Conservation (phyloP, 495 filamentous ascomycete genomes). For the Tetracladium marchalianum region DNA sequence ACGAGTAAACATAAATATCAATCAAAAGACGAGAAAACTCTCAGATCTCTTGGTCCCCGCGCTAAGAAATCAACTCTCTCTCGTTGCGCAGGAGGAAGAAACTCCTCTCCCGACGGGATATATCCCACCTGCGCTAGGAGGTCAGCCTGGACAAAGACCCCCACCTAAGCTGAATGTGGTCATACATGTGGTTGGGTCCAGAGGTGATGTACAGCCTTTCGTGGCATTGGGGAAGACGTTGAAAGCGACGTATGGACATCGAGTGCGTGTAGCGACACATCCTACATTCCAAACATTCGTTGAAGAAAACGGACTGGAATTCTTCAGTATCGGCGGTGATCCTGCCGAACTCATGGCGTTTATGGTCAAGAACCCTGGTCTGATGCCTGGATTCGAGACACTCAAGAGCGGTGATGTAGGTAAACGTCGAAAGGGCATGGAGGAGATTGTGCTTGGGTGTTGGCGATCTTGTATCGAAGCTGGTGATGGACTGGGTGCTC, state of each 20-base stretch:
- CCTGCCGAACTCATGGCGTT: constrained; percentile 75
- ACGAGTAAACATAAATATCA: constrained; percentile 66
- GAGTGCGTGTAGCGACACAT: constrained; percentile 71
- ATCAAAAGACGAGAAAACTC: constrained; percentile 51
- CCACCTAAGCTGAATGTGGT: constrained; percentile 58
- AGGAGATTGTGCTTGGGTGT: constrained; percentile 63
- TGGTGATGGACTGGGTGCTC: constrained; percentile 35
- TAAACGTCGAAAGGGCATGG: constrained; percentile 55
- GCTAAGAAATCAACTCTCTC: constrained; percentile 45
- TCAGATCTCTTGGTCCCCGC: constrained; percentile 57
- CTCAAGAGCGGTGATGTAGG: constrained; percentile 59
- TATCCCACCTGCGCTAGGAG: constrained; percentile 51
- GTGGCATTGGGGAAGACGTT: constrained; percentile 56
- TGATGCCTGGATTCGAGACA: constrained; percentile 61
- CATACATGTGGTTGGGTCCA: constrained; percentile 69
- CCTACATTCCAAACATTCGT: constrained; percentile 59
- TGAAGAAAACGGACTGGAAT: constrained; percentile 61
- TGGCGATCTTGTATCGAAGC: constrained; percentile 67
- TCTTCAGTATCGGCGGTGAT: constrained; percentile 72
- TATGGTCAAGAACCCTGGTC: constrained; percentile 77
- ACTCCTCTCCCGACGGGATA: constrained; percentile 43
- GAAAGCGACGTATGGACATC: constrained; percentile 54
- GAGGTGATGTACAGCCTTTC: constrained; percentile 75
- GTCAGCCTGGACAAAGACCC: constrained; percentile 45
- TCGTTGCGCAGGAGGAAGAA: constrained; percentile 29